These are phyloP conservation scores for Salvia sclarea DNA, from an alignment of 305 asterid genomes.

Conservation along the genomic window DNA sequence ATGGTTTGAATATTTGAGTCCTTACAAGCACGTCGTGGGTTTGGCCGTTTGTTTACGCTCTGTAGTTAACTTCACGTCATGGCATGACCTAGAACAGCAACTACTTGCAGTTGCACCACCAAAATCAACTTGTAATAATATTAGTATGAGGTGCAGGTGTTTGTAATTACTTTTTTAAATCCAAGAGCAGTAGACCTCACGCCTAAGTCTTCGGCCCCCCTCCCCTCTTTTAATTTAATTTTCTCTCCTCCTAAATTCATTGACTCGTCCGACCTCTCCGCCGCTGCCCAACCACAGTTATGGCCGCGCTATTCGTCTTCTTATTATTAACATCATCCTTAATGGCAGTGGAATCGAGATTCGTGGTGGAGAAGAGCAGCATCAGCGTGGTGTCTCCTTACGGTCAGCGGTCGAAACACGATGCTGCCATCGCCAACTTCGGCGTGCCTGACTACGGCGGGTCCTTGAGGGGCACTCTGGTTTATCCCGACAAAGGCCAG, in stretches of 20 bases:
- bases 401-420: slow-evolving; percentile 61
- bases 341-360: slow-evolving; percentile 31
- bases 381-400: slow-evolving; percentile 65
- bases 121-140: neutral
- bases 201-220: slow-evolving; percentile 33
- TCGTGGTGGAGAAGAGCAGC: slow-evolving; percentile 84
- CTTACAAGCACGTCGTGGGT: neutral
- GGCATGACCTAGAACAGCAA: slow-evolving; percentile 24
- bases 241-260: neutral
- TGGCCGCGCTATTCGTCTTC: too few species aligned
- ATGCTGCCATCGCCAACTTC: slow-evolving; percentile 88
- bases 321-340: neutral
- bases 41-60: slow-evolving; percentile 13
- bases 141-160: neutral
- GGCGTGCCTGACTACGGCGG: slow-evolving; percentile 97
- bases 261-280: neutral
- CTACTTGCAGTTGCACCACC: neutral
- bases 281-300: too few species aligned
- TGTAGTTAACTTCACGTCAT: slow-evolving; percentile 42
- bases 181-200: slow-evolving; percentile 30
- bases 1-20: too few species aligned
- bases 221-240: too few species aligned
- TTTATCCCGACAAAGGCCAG: slow-evolving; percentile 54
- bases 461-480: slow-evolving; percentile 63
- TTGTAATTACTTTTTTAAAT: neutral